Base-by-base conservation (phyloP, 2,329 filamentous ascomycete genomes). In the Xylaria sp. region DNA sequence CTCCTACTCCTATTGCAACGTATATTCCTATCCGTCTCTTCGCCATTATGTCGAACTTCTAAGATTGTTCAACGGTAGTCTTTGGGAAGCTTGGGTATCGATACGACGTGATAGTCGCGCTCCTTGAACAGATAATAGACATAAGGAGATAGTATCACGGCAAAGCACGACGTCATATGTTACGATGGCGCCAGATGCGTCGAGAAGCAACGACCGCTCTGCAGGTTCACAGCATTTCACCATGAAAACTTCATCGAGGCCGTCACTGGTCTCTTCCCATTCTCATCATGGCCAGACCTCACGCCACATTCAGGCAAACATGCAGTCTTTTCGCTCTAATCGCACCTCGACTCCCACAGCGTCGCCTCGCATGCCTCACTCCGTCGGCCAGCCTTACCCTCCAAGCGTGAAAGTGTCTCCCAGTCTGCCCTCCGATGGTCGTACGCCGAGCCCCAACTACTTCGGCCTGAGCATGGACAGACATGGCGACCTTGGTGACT, bases 371-470 rank as follows among this genome's bases (percentile, higher is more conserved):
- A 79, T 81, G 68, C 80, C 84, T 20, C 82, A 84, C 67, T 86
- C 87, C 1, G 85, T 85, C 55, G 85, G 86, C 69, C 86, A 89
- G 74, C 76, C 82, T 25, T 79, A 84, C 38, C 83, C 86, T 1
- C 86, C 86, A 5, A 63, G 63, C 33, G 64, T 66, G 29, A 84
- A 81, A 67, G 76, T 84, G 5, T 85, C 86, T 29, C 75, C 78
- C 45, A 63, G 50, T 25, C 47, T 50, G 6, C 63, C 73, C 36
- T 53, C 74, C 5, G 81, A 83, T 45, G 75, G 75, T 17, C 82
- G 84, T 68, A 80, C 85, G 0, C 81, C 89, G 10, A 95, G 92
- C 76, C 92, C 93, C 13, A 96, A 94, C 77, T 97, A 97, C 79
- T 97, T 97, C 77, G 92, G 92, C 63, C 87, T 96, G 66, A 83